A percentile compares a stretch with the other conserved stretches of the same genome.
Conservation (phyloP, 305 asterid species). For the Stenogyne calaminthoides region DNA sequence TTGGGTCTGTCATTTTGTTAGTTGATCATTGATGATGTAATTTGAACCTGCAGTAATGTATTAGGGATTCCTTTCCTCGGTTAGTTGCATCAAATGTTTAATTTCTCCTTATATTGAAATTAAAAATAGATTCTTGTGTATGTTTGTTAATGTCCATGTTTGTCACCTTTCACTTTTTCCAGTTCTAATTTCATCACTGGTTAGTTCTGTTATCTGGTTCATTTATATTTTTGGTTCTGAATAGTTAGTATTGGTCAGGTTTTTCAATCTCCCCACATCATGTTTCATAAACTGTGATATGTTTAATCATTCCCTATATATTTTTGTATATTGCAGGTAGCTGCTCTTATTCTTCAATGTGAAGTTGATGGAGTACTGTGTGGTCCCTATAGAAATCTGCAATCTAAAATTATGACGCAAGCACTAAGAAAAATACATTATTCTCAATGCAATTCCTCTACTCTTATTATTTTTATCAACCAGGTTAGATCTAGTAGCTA, state of each 20-base stretch:
- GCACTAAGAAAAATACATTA: conserved; percentile 85
- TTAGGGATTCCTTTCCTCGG: background rate
- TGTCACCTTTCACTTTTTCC: background rate
- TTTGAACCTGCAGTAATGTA: background rate
- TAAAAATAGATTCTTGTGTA: background rate
- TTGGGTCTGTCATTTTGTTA: background rate
- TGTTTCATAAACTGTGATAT: background rate
- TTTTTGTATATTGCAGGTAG: conserved; percentile 63
- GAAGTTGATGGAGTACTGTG: conserved; percentile 61
- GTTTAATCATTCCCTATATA: conserved; percentile 5
- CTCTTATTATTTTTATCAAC: conserved; percentile 84
- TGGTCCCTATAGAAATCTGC: conserved; percentile 55
- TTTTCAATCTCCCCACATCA: background rate
- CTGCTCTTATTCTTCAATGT: conserved; percentile 88
- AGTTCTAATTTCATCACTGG: background rate
- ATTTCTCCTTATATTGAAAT: background rate
- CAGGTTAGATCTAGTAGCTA: conserved; percentile 59
- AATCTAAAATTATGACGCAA: conserved; percentile 79
- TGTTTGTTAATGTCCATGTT: background rate
- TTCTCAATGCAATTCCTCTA: conserved; percentile 72
- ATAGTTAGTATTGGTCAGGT: background rate
- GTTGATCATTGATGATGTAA: background rate
- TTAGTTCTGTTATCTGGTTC: no score
- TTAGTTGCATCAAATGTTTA: background rate
- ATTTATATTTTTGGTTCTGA: background rate